Conservation (phyloP, 2,329 filamentous ascomycete genomes). For the Monilinia laxa region DNA sequence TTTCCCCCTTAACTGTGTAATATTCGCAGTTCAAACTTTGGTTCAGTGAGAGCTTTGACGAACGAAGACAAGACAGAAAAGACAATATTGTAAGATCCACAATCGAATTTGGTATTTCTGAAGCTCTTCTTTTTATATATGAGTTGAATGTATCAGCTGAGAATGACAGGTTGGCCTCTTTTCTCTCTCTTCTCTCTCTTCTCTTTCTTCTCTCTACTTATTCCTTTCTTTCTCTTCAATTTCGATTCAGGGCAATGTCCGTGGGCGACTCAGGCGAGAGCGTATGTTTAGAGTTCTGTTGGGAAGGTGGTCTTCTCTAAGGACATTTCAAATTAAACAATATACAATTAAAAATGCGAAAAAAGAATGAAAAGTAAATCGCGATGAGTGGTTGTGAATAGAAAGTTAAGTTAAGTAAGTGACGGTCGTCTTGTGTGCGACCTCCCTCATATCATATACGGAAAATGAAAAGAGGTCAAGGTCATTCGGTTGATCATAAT, state of each 20-base stretch:
- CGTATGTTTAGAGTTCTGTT: not conserved
- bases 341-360: conserved; percentile 15
- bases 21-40: conserved; percentile 21
- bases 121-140: conserved; percentile 18
- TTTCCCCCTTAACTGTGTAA: conserved; percentile 28
- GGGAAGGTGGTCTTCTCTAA: not conserved
- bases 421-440: conserved; percentile 18
- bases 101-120: conserved; percentile 10
- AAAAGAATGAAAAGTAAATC: conserved; percentile 10
- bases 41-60: conserved; percentile 16
- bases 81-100: conserved; percentile 9
- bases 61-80: not conserved
- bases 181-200: not conserved
- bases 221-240: conserved; percentile 1
- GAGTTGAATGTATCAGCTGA: conserved; percentile 18
- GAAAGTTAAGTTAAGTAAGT: not conserved
- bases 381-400: conserved; percentile 15
- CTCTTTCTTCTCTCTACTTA: not conserved
- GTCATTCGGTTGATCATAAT: conserved; percentile 13
- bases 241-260: conserved; percentile 8
- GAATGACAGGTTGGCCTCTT: conserved; percentile 4
- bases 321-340: conserved; percentile 19
- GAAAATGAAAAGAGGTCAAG: conserved; percentile 8
- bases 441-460: conserved; percentile 11
- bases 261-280: too few species aligned